Evolutionary conservation across 1,284 basidiomycete species (phyloP), one percentile per base, ranked within the genome.

Genomic region (Xerocomus amazonicus): DNA sequence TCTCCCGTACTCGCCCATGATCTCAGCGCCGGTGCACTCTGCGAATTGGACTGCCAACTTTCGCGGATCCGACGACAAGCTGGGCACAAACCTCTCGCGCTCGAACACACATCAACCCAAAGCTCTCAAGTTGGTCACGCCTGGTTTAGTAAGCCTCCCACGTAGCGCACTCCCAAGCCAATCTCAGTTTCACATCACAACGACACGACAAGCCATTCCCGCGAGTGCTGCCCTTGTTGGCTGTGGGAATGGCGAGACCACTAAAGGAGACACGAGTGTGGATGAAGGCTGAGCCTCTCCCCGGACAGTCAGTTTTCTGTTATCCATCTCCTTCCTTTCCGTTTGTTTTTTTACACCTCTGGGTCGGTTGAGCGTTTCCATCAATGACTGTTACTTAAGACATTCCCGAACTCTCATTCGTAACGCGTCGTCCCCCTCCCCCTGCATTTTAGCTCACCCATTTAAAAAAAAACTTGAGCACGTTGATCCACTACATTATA

Each of bases 1-100:
- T 31, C 72, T 81, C 31, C 72, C 83, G 13, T 80, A 79, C 62
- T 83, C 84, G 32, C 84, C 86, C 10, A 73, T 81, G 70, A 65
- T 69, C 31, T 62, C 59, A 8, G 47, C 48, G 14, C 51, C 54
- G 1, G 52, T 47, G 16, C 54, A 58, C 16, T 43, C 56, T 26
- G 23, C 38, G 14, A 51, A 47, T 6, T 17, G 28, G 32, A 17
- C 36, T 33, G 27, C 53, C 40, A 29, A 45, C 47, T 48, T 50
- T 33, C 59, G 57, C 32, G 56, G 51, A 17, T 52, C 57, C 27
- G 77, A 81, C 39, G 82, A 83, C 41, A 67, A 63, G 47, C 61
- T 76, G 3, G 65, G 72, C 27, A 73, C 77, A 10, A 81, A 74
- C 59, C 69, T 89, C 29, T 81, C 81, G 23, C 78, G 87, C 55